Percentiles rank a stretch among this genome's conserved stretches.
phyloP scores from a whole-genome alignment of 805 yeast species.

The Hanseniaspora occidentalis region DNA sequence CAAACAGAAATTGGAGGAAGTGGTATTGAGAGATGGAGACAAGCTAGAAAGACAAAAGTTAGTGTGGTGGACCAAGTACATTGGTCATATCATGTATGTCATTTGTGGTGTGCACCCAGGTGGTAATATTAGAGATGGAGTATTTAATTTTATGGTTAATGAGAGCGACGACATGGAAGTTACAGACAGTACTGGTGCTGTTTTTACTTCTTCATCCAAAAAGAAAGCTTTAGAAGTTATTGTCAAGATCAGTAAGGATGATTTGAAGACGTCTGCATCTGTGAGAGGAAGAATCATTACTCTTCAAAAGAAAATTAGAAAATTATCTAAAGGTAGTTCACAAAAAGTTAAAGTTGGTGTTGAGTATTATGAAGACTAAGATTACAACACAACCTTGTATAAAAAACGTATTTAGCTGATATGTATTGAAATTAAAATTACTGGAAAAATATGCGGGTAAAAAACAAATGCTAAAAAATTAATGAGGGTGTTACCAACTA shows the following conservation, averaged over 20 bases:
- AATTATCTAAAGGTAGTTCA: slow-evolving; percentile 36
- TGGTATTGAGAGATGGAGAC: slow-evolving; percentile 35
- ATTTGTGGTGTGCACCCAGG: slow-evolving; percentile 76
- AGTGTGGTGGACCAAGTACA: slow-evolving; percentile 62
- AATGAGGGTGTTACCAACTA: too few relatives aligned
- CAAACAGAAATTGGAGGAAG: slow-evolving; percentile 33
- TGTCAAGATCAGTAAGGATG: slow-evolving; percentile 37
- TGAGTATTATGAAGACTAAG: slow-evolving; percentile 26
- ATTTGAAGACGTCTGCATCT: slow-evolving; percentile 45
- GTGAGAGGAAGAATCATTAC: slow-evolving; percentile 46
- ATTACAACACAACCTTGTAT: not conserved
- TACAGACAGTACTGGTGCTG: slow-evolving; percentile 5
- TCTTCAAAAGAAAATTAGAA: slow-evolving; percentile 48
- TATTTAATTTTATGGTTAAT: slow-evolving; percentile 32
- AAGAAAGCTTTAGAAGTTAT: slow-evolving; percentile 28
- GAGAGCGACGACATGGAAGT: slow-evolving; percentile 20
- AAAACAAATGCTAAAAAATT: too few relatives aligned
- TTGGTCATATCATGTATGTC: slow-evolving; percentile 64
- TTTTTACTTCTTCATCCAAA: slow-evolving; percentile 5
- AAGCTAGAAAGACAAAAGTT: slow-evolving; percentile 32
- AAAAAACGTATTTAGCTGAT: too few relatives aligned
- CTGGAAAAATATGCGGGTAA: too few relatives aligned
- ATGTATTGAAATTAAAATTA: too few relatives aligned
- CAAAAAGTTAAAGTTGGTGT: slow-evolving; percentile 43
- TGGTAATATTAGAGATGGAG: slow-evolving; percentile 56